Evolutionary conservation across 345 rosid species (phyloP), one percentile per base, ranked within the genome.

Genomic region (Garcia nutans): DNA sequence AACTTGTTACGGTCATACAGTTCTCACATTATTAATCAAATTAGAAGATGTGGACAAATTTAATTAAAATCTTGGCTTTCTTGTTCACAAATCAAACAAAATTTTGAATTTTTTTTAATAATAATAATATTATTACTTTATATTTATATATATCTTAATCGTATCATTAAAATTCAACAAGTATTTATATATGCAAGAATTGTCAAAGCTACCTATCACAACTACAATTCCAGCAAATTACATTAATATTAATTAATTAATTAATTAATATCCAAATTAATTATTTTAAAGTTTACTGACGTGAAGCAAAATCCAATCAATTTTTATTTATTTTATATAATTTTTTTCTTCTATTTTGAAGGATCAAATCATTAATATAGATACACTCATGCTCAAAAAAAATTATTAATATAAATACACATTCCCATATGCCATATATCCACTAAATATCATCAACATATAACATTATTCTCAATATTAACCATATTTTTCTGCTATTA

Each of bases 61-160:
- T 28, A 28, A 28, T 28, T 28, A 17, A 13, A n/a, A 49, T 17
- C 9, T 20, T 37, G 0, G 41, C 23, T 23, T 24, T 62, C 59
- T 37, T 56, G 64, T 71, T n/a, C 6, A 37, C 33, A n/a, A n/a
- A 57, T 28, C 76, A 47, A 47, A 61, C 76, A 60, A 60, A 45
- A 37, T 2, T 63, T 31, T 10, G 28, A 73, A 73, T 3, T 6
- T 0, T 37, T 4, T 37, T 37, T 28, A 28, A 28, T 28, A 28
- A 28, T 28, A 28, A 28, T 28, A 37, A 37, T 37, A 37, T 3
- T 37, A 37, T 19, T 56, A 12, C 13, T 72, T 16, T 55, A 31
- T 28, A 19, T 45, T 45, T 6, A 47, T 47, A 9, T 10, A 47
- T 47, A 9, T 47, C 9, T 8, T 45, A 8, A 9, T 47, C 50